A percentile compares a stretch with the other conserved stretches of the same genome.
These are phyloP conservation scores for Ascochyta lentis DNA, from an alignment of 2,329 filamentous ascomycete species.

Conservation along the genomic window DNA sequence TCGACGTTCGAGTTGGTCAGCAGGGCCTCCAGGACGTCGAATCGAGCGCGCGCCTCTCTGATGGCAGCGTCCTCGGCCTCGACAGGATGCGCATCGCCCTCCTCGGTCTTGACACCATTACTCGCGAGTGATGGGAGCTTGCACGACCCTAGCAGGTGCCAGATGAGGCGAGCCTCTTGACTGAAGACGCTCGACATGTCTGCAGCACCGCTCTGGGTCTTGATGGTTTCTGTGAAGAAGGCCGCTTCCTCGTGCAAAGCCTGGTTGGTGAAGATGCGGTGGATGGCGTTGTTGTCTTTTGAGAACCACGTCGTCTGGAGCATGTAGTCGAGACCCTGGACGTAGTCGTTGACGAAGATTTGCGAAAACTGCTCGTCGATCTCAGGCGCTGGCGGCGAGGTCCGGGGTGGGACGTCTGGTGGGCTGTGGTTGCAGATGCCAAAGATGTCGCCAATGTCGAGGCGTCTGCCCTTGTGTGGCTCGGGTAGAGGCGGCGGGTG, in stretches of 20 bases:
- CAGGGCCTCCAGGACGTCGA: conserved; percentile 78
- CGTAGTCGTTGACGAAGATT: conserved; percentile 47
- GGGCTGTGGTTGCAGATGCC: conserved; percentile 45
- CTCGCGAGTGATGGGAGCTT: conserved; percentile 47
- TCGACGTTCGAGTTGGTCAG: conserved; percentile 73
- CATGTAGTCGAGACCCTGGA: conserved; percentile 42
- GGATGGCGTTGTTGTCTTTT: conserved; percentile 57
- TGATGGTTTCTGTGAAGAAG: conserved; percentile 45
- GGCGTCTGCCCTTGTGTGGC: conserved; percentile 45
- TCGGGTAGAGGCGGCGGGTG: conserved; percentile 24
- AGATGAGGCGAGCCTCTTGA: conserved; percentile 66
- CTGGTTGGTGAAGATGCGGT: conserved; percentile 59
- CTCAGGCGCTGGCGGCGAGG: conserved; percentile 34
- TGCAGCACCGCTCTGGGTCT: conserved; percentile 28
- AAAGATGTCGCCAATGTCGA: conserved; percentile 44
- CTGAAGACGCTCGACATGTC: conserved; percentile 54
- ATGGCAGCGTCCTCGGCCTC: conserved; percentile 64
- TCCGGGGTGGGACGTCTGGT: conserved; percentile 43
- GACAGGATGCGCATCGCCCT: conserved; percentile 33
- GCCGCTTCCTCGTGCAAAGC: conserved; percentile 44
- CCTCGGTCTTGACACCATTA: conserved; percentile 53
- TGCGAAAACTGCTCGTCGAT: conserved; percentile 42
- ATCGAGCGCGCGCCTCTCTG: conserved; percentile 69
- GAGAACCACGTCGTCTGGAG: conserved; percentile 84
- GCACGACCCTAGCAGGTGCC: conserved; percentile 64